Evolutionary conservation across 495 filamentous ascomycete species (phyloP).

Genomic region (Neurospora sp.): DNA sequence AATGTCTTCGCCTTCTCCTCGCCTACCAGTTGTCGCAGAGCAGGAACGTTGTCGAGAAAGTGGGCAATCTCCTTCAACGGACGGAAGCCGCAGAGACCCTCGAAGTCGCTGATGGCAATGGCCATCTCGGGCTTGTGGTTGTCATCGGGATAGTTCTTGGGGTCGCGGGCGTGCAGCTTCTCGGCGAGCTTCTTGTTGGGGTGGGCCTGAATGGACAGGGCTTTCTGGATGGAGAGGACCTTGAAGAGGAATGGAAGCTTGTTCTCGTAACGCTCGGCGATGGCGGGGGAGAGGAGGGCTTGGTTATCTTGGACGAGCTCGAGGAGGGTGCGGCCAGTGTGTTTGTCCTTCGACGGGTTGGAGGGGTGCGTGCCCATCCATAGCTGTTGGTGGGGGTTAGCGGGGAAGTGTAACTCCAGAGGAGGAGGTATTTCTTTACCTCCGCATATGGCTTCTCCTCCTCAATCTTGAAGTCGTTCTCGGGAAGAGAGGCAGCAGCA

Average conservation of each 20-base stretch:
- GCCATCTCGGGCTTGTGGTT: conserved; percentile 99
- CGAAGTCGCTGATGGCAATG: conserved; percentile 91
- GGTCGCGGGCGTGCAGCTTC: conserved; percentile 71
- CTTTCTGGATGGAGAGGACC: conserved; percentile 87
- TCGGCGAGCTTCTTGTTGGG: conserved; percentile 97
- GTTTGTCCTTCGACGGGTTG: conserved; percentile 80
- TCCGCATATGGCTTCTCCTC: conserved; percentile 82
- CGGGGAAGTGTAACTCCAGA: no score
- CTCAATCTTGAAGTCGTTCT: conserved; percentile 60
- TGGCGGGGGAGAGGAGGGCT: conserved; percentile 59
- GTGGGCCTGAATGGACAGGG: conserved; percentile 93
- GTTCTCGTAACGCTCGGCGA: conserved; percentile 45
- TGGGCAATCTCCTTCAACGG: conserved; percentile 77
- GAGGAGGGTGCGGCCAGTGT: conserved; percentile 76
- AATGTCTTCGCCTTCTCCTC: conserved; percentile 58
- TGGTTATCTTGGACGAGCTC: conserved; percentile 86
- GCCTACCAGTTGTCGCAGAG: conserved; percentile 69
- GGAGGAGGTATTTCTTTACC: no score
- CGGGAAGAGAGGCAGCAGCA: conserved; percentile 62
- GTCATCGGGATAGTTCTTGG: conserved; percentile 96
- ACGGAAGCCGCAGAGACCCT: conserved; percentile 91
- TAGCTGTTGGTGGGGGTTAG: conserved; percentile 44
- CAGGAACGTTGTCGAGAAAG: conserved; percentile 65
- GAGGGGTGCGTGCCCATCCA: conserved; percentile 99
- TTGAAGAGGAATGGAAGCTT: conserved; percentile 97